A percentile compares a stretch with the other conserved stretches of the same genome.
Evolutionary conservation across 192 early-diverging fungal species (phyloP).

Genomic region (Backusella morwellensis): DNA sequence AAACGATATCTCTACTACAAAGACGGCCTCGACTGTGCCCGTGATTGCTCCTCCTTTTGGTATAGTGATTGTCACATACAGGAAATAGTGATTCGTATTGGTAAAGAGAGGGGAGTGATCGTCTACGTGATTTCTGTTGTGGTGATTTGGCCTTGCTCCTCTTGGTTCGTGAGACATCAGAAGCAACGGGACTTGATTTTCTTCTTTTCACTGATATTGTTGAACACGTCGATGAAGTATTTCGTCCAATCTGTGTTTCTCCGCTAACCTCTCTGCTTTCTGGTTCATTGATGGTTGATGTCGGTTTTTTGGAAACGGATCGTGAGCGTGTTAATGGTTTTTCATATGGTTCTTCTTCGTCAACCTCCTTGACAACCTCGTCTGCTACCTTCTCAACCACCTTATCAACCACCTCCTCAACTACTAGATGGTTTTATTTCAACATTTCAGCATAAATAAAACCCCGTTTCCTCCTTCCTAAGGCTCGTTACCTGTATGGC

Average conservation of each 20-base stretch:
- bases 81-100: not conserved
- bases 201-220: not conserved
- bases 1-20: not conserved
- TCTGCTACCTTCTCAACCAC: no score
- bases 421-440: not conserved
- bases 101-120: not conserved
- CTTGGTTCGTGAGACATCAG: not conserved
- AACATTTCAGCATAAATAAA: not conserved
- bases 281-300: not conserved
- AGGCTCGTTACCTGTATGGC: not conserved
- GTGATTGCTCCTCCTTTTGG: not conserved
- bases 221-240: not conserved
- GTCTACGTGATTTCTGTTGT: not conserved
- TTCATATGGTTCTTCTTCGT: not conserved
- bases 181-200: not conserved
- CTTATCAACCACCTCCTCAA: not conserved
- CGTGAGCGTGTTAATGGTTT: not conserved
- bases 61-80: not conserved
- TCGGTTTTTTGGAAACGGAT: not conserved
- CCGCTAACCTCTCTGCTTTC: not conserved
- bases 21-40: not conserved
- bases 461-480: not conserved
- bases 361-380: no score
- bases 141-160: not conserved
- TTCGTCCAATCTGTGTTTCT: not conserved